Evolutionary conservation across 164 flowering plant genomes (phyloP), one percentile per base, ranked within the genome.

Genomic region (Macadamia integrifolia): DNA sequence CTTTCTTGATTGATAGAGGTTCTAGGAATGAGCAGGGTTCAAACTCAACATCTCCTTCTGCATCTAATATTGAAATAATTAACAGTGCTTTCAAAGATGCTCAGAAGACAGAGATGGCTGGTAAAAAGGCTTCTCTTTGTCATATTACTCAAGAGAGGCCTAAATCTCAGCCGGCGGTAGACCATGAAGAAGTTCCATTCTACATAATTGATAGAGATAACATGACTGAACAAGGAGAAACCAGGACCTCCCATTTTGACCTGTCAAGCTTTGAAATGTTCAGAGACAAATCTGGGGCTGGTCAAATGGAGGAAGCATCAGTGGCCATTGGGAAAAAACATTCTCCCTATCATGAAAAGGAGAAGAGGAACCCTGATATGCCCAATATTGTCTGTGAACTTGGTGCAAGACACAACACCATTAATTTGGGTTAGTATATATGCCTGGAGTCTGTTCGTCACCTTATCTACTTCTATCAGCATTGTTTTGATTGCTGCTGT

Each of bases 241-340:
- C 56, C 31, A 52, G 72, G 61, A 60, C 58, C 44, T n/a, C 58
- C 65, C 49, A 66, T 10, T 68, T 73, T 68, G 82, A 77, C 58
- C 71, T 77, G 66, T 80, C 78, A 23, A 30, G 52, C 29, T 69
- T 78, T n/a, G 79, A 80, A 75, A 71, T 60, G 69, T n/a, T 4
- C 18, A 31, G 15, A 7, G 57, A 48, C 10, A 66, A 49, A 57
- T 55, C 73, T 52, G 56, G 57, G 58, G 68, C 46, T 58, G 65
- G 60, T 60, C 56, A 10, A 62, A 23, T 10, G 7, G 64, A 60
- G 3, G 46, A 58, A 42, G 58, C 17, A 12, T 40, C 53, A 35
- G 48, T 18, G 17, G 40, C 15, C 1, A 30, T 10, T 57, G 63
- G 40, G 17, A 46, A 30, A 3, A 74, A 60, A 55, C 69, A 23